These are phyloP conservation scores for Aureobasidium sp. DNA, from an alignment of 2,329 filamentous ascomycete genomes.

Conservation along the genomic window DNA sequence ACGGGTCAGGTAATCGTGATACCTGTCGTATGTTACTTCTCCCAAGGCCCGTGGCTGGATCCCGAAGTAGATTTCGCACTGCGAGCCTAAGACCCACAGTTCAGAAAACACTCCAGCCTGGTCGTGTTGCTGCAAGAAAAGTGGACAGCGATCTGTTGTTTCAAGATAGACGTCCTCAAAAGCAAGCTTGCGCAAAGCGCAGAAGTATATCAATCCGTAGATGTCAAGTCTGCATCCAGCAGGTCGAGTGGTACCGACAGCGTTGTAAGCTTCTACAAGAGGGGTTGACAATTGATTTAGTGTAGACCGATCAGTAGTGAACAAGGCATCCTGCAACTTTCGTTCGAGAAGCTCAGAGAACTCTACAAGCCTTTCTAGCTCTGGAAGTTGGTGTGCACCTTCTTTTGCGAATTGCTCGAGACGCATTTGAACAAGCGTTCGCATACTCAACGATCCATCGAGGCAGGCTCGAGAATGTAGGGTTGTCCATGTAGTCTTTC, in stretches of 20 bases:
- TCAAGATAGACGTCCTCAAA: constrained; percentile 56
- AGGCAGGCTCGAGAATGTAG: constrained; percentile 14
- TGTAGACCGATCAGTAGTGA: constrained; percentile 22
- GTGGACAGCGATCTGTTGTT: constrained; percentile 52
- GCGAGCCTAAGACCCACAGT: constrained; percentile 53
- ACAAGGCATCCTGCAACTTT: constrained; percentile 24
- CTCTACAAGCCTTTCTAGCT: constrained; percentile 11
- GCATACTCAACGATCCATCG: constrained; percentile 9
- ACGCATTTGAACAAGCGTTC: constrained; percentile 7
- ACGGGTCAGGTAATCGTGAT: constrained; percentile 10
- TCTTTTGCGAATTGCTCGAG: constrained; percentile 11
- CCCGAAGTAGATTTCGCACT: constrained; percentile 55
- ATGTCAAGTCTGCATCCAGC: constrained; percentile 35
- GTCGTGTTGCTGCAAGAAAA: constrained; percentile 52
- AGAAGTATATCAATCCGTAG: constrained; percentile 49
- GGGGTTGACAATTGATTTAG: constrained; percentile 11
- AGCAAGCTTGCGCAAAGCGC: constrained; percentile 45
- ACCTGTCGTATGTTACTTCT: constrained; percentile 15
- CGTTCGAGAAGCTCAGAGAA: constrained; percentile 13
- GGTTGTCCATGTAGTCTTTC: constrained; percentile 3
- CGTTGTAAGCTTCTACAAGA: constrained; percentile 12
- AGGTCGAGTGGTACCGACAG: background rate
- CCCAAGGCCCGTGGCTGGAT: constrained; percentile 27
- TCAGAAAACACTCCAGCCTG: constrained; percentile 57
- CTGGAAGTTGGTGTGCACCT: constrained; percentile 11